Evolutionary conservation across 345 rosid species (phyloP), one percentile per base, ranked within the genome.

Genomic region (Mercurialis annua): DNA sequence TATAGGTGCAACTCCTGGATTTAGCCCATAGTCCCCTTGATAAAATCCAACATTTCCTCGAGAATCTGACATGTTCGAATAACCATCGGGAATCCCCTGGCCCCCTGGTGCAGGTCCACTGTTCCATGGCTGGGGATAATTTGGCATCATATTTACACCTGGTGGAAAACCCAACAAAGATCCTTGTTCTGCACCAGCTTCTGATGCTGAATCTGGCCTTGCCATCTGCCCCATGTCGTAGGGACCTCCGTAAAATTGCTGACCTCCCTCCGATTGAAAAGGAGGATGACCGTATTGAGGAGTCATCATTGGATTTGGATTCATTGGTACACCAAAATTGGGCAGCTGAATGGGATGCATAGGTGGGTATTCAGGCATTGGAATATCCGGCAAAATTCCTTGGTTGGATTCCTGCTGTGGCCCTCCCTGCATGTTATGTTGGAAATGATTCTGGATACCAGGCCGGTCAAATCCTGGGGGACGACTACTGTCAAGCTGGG

Each of bases 121-220:
- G 61, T 82, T 91, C 97, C 99, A 91, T 5, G 87, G 77, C 66
- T 77, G 90, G 70, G 92, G 85, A 81, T 81, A 91, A 50, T 76
- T 65, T 40, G 77, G 73, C 42, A 80, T 76, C 71, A 80, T 87
- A 66, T 84, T 89, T 57, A 73, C 34, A 52, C 80, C 73, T 59
- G 90, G 84, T 47, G 85, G 91, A 71, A 82, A 89, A 61, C 96
- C 92, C 66, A 85, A 66, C 66, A 87, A 69, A 16, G 96, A 87
- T 14, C 90, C 91, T 70, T 86, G 97, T 58, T 87, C 96, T 8
- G 81, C 74, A 61, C 89, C 94, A 66, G 58, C 78, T 67, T 89
- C 96, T 56, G 80, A 61, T 54, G 77, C 73, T 62, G 86, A 59
- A 71, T 80, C 84, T 30, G 77, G 79, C 51, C 83, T 60, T 5